Evolutionary conservation across 164 flowering plant genomes (phyloP).

Genomic region (Macadamia tetraphylla): DNA sequence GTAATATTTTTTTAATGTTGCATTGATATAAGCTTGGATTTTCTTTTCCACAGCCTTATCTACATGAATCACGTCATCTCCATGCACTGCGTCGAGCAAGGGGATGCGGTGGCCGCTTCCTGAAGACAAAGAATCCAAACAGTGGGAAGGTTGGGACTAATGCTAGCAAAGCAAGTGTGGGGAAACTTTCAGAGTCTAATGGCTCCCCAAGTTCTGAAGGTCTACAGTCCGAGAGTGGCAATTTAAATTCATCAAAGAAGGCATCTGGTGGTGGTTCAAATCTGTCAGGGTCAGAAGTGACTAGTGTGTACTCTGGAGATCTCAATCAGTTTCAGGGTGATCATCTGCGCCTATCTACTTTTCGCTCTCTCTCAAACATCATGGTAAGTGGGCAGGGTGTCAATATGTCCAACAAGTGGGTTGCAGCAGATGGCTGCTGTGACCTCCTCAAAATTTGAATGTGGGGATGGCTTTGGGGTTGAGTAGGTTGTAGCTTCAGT

Average conservation of each 20-base stretch:
- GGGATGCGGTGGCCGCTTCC: slow-evolving; percentile 85
- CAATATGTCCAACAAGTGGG: slow-evolving; percentile 43
- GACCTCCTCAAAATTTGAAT: slow-evolving; percentile 45
- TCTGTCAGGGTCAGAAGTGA: slow-evolving; percentile 52
- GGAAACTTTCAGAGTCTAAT: slow-evolving; percentile 19
- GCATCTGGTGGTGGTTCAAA: slow-evolving; percentile 27
- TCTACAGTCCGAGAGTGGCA: slow-evolving; percentile 48
- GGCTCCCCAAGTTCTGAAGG: slow-evolving; percentile 60
- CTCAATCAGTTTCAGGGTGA: slow-evolving; percentile 29
- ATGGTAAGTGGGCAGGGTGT: slow-evolving; percentile 34
- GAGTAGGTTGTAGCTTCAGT: slow-evolving; percentile 10
- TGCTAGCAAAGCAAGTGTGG: slow-evolving; percentile 13
- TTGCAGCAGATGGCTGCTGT: slow-evolving; percentile 51
- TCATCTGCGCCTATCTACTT: slow-evolving; percentile 34
- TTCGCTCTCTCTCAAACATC: slow-evolving; percentile 30
- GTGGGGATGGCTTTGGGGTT: slow-evolving; percentile 23
- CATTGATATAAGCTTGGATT: neutral
- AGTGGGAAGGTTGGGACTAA: slow-evolving; percentile 21
- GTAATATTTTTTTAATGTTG: neutral
- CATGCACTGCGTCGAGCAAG: slow-evolving; percentile 90
- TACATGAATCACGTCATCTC: slow-evolving; percentile 87
- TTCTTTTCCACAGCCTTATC: slow-evolving; percentile 52
- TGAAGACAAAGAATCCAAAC: slow-evolving; percentile 46
- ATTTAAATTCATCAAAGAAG: slow-evolving; percentile 42
- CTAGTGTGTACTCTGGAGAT: slow-evolving; percentile 49